Evolutionary conservation across 2,329 filamentous ascomycete species (phyloP), one percentile per base, ranked within the genome.

Genomic region (Mollisiaceae sp.): DNA sequence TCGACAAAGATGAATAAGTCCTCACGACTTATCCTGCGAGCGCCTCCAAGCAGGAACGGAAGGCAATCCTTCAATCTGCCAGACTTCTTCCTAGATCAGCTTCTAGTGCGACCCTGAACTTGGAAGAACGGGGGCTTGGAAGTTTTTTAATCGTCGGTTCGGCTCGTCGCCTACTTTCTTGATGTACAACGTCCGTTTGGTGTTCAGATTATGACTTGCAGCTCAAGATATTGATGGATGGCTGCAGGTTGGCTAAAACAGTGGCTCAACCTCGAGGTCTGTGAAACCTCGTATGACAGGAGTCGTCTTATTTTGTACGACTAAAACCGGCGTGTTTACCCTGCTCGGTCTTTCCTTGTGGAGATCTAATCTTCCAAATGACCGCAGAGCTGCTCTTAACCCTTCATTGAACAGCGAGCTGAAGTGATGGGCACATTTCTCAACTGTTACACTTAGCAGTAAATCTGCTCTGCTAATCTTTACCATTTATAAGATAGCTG

Each of bases 221-320:
- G 27, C 56, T 60, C 57, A 57, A 65, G 24, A 64, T 70, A 59
- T 65, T 65, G 38, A 58, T 35, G 11, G 36, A 54, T 58, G 52
- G 62, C 27, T 36, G 35, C 59, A 38, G 43, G 38, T 36, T 18
- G 50, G 50, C 50, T 50, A 8, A 54, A 12, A 24, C 12, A n/a
- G 50, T 54, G 50, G 50, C 24, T 54, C 24, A 54, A 32, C 32
- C 2, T 54, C 50, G 50, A 54, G 50, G 50, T 32, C 18, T 35
- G 50, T 54, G 24, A 54, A 3, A 54, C 50, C 50, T 35, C 24
- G 45, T 50, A 24, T 50, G 45, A 50, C 20, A 50, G 45, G 45
- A 50, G 45, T 27, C 45, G 22, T 24, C n/a, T 24, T 27, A 8
- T 50, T 24, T 2, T 24, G 20, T 50, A 50, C n/a, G 20, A 50